These are phyloP conservation scores for Secale cereale DNA, from an alignment of 176 grass and related monocot species.

Conservation along the genomic window DNA sequence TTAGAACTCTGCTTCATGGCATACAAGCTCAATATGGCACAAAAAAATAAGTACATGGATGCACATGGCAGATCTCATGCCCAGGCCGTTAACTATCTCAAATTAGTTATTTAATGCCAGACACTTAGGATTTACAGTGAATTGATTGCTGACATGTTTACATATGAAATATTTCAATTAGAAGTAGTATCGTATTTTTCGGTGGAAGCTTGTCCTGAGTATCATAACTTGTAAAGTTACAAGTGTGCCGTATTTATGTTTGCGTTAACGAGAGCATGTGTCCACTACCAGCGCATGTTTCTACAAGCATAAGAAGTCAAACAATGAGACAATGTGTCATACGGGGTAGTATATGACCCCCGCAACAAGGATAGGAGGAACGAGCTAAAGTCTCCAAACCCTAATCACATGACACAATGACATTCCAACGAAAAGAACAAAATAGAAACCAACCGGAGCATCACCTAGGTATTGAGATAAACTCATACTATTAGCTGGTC, in stretches of 20 bases:
- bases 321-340: too few relatives aligned
- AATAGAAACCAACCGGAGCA: too few relatives aligned
- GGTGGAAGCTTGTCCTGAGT: background rate
- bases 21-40: conserved; percentile 2
- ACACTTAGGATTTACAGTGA: background rate
- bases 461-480: too few relatives aligned
- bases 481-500: too few relatives aligned
- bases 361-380: too few relatives aligned
- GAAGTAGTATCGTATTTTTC: background rate
- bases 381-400: too few relatives aligned
- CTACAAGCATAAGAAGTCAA: too few relatives aligned
- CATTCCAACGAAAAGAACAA: too few relatives aligned
- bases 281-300: too few relatives aligned
- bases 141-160: background rate
- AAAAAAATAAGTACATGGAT: background rate
- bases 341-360: too few relatives aligned
- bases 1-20: background rate
- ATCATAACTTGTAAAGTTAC: background rate
- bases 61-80: background rate
- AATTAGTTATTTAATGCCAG: background rate
- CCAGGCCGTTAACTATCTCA: background rate
- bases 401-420: too few relatives aligned
- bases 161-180: conserved; percentile 8
- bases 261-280: background rate
- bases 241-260: background rate